Percentiles rank a stretch among this genome's conserved stretches.
Evolutionary conservation across 2,329 filamentous ascomycete species (phyloP).

Genomic region (Albifimbria verrucaria): DNA sequence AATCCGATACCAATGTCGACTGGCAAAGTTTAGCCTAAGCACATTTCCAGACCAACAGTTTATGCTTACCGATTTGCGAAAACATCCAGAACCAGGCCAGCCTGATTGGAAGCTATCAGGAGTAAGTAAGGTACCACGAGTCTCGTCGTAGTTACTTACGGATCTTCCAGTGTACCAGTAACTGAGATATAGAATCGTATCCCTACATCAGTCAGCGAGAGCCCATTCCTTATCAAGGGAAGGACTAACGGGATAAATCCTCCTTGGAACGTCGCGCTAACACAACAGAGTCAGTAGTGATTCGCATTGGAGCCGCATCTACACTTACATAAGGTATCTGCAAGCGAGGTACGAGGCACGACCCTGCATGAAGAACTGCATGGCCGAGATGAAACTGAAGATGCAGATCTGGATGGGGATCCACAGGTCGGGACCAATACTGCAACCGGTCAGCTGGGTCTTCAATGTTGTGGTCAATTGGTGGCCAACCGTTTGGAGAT

Average conservation of each 20-base stretch:
- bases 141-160: slow-evolving; percentile 21
- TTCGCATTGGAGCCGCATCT: background rate
- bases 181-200: slow-evolving; percentile 57
- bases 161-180: slow-evolving; percentile 66
- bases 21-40: background rate
- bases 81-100: slow-evolving; percentile 64
- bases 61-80: background rate
- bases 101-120: slow-evolving; percentile 53
- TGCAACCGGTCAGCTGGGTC: slow-evolving; percentile 1
- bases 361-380: slow-evolving; percentile 29
- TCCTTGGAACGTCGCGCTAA: slow-evolving; percentile 36
- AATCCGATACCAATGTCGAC: slow-evolving; percentile 50
- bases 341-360: slow-evolving; percentile 28
- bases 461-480: slow-evolving; percentile 11
- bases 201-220: slow-evolving; percentile 14
- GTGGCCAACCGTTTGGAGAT: slow-evolving; percentile 37
- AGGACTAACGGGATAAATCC: slow-evolving; percentile 58
- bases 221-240: background rate
- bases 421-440: slow-evolving; percentile 44
- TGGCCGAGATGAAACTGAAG: slow-evolving; percentile 29
- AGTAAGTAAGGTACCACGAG: slow-evolving; percentile 6
- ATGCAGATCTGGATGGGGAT: slow-evolving; percentile 44
- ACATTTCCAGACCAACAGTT: background rate
- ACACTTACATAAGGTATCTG: slow-evolving; percentile 25
- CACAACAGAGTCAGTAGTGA: background rate